Evolutionary conservation across 2,329 filamentous ascomycete species (phyloP).

Genomic region (Ophiostoma quercus): DNA sequence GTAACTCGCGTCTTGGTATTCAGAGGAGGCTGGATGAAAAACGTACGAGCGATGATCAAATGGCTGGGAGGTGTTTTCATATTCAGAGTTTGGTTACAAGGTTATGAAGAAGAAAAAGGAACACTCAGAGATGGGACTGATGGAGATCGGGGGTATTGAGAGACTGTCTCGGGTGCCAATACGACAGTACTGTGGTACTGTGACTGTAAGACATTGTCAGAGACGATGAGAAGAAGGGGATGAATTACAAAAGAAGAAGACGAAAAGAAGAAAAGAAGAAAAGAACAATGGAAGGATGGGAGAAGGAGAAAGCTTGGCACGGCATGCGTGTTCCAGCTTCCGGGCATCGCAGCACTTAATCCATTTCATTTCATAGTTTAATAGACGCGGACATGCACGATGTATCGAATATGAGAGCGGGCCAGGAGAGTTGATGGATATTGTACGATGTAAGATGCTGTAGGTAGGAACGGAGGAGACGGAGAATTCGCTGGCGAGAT

Average conservation of each 20-base stretch:
- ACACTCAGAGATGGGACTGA: background rate
- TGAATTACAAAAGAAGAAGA: background rate
- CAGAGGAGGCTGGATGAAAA: background rate
- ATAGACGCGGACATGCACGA: constrained; percentile 9
- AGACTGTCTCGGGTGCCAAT: background rate
- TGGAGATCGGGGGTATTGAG: background rate
- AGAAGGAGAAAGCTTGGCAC: constrained; percentile 9
- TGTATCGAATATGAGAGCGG: background rate
- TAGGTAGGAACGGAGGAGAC: background rate
- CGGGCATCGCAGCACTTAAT: background rate
- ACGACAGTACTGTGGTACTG: background rate
- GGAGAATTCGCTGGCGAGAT: background rate
- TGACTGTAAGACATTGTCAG: background rate
- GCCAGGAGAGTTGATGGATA: background rate
- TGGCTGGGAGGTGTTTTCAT: constrained; percentile 7
- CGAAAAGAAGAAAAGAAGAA: background rate
- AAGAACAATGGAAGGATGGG: constrained; percentile 9
- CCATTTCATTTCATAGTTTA: constrained; percentile 8
- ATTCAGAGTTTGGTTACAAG: background rate
- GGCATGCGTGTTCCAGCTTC: constrained; percentile 7
- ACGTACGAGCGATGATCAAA: background rate
- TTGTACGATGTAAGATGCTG: too few species aligned
- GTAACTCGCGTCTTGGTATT: background rate
- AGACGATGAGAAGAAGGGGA: background rate
- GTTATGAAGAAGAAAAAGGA: background rate